phyloP scores from a whole-genome alignment of 345 rosid species.

The Eucalyptus regnans region DNA sequence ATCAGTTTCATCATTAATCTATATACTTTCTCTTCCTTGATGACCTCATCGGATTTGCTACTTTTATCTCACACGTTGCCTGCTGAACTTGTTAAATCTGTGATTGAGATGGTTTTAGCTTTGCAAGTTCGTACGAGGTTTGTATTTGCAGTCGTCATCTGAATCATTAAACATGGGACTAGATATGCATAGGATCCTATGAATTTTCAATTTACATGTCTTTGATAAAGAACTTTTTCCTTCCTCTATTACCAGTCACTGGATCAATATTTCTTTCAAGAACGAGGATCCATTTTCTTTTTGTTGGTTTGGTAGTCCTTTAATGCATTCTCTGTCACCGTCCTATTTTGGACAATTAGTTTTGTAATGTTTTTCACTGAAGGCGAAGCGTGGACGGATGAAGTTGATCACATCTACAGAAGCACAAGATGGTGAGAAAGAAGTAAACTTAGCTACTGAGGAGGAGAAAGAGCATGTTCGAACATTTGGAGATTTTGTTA shows the following conservation, averaged over 20 bases:
- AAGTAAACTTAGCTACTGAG: not conserved
- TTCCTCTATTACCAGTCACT: not conserved
- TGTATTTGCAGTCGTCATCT: not conserved
- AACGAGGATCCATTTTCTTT: not conserved
- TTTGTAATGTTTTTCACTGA: not conserved
- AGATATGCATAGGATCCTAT: not conserved
- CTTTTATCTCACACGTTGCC: not conserved
- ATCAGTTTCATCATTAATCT: not conserved
- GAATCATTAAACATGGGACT: not conserved
- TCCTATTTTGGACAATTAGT: not conserved
- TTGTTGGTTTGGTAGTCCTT: not conserved
- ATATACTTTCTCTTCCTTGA: not conserved
- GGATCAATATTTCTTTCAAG: not conserved
- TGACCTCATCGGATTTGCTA: not conserved
- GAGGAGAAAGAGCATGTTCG: not conserved
- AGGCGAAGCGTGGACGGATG: not conserved
- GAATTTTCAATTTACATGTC: not conserved
- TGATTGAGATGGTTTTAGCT: not conserved
- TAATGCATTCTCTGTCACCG: not conserved
- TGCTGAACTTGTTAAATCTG: not conserved
- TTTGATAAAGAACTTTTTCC: not conserved
- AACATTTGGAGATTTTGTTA: not conserved
- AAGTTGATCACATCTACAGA: not conserved
- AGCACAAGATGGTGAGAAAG: not conserved
- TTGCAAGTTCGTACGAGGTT: not conserved